phyloP scores from a whole-genome alignment of 2,329 filamentous ascomycete species.

The Ceratocystis smalleyi region DNA sequence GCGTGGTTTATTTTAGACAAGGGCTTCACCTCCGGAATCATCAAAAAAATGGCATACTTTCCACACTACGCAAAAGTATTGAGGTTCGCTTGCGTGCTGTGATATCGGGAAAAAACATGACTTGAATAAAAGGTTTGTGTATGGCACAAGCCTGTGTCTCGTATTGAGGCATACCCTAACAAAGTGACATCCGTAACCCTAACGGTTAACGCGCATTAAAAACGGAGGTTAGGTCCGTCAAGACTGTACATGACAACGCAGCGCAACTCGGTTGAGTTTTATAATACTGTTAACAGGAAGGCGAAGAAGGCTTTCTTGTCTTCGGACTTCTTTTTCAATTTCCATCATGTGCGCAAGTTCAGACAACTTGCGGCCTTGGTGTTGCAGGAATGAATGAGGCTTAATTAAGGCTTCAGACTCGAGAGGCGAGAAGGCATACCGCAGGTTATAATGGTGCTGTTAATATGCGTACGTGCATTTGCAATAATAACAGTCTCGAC shows the following conservation, averaged over 20 bases:
- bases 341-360: background rate
- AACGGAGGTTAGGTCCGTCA: background rate
- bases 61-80: constrained; percentile 1
- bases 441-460: too few relatives aligned
- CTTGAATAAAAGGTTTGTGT: background rate
- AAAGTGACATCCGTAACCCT: background rate
- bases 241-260: too few relatives aligned
- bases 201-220: background rate
- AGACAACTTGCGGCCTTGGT: background rate
- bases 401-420: background rate
- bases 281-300: too few relatives aligned
- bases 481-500: background rate
- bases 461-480: background rate
- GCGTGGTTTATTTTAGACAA: constrained; percentile 28
- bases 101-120: background rate
- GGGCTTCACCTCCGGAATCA: constrained; percentile 34
- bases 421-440: background rate
- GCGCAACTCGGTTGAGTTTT: too few relatives aligned
- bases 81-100: background rate
- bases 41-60: constrained; percentile 27
- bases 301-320: too few relatives aligned
- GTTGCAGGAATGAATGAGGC: background rate
- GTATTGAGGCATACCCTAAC: background rate
- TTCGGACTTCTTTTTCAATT: too few relatives aligned
- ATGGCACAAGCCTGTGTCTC: background rate